phyloP scores from a whole-genome alignment of 208 protist species.

The Trypanosoma theileri region DNA sequence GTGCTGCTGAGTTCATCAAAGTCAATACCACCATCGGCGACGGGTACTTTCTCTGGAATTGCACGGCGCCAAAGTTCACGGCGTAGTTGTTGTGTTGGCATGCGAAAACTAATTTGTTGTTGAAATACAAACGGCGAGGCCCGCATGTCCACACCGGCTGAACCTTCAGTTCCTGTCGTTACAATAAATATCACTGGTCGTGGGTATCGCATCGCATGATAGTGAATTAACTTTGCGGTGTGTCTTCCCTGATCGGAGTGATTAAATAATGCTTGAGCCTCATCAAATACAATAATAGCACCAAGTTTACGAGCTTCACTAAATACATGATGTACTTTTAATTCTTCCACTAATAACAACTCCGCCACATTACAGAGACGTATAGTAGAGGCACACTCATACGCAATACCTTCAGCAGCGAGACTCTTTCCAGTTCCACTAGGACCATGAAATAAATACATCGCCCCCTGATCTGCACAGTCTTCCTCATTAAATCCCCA shows the following conservation, averaged over 20 bases:
- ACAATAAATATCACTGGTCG: conserved; percentile 81
- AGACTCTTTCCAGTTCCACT: conserved; percentile 88
- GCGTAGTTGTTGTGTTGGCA: conserved; percentile 59
- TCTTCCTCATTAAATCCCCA: conserved; percentile 89
- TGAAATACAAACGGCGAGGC: conserved; percentile 59
- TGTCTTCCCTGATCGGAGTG: conserved; percentile 63
- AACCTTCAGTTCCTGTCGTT: conserved; percentile 48
- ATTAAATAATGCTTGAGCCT: conserved; percentile 84
- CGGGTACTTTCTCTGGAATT: conserved; percentile 67
- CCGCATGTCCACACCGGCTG: conserved; percentile 40
- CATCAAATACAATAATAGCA: conserved; percentile 89
- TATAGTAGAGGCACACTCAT: conserved; percentile 89
- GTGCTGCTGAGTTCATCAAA: conserved; percentile 49
- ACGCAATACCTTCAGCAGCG: conserved; percentile 88
- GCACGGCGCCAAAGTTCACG: conserved; percentile 68
- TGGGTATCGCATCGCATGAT: conserved; percentile 73
- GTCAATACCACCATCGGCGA: conserved; percentile 54
- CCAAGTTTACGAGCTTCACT: conserved; percentile 76
- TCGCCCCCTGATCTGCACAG: conserved; percentile 38
- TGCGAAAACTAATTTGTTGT: conserved; percentile 53
- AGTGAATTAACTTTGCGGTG: conserved; percentile 76
- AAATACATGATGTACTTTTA: conserved; percentile 70
- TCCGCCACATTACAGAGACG: conserved; percentile 82
- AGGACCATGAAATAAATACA: conserved; percentile 81
- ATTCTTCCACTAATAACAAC: conserved; percentile 51